phyloP scores from a whole-genome alignment of 2,329 filamentous ascomycete species.

The Trichoderma citrinoviride region DNA sequence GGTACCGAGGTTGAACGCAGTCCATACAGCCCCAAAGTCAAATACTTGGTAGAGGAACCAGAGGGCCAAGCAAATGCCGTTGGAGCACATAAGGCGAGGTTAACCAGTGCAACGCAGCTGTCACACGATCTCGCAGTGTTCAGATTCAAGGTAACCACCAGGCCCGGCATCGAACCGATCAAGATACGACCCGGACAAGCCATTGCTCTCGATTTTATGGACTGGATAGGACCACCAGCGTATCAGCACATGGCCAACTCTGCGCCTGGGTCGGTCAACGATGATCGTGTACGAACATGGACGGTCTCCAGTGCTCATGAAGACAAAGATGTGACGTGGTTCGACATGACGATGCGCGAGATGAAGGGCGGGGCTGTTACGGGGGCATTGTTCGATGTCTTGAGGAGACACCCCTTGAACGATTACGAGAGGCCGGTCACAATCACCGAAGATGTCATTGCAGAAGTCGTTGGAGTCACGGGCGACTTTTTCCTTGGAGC shows the following conservation, averaged over 20 bases:
- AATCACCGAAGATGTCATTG: conserved; percentile 1
- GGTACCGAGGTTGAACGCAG: conserved; percentile 18
- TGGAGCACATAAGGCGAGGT: background rate
- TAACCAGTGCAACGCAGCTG: conserved; percentile 9
- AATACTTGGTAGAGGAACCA: conserved; percentile 14
- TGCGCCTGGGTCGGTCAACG: conserved; percentile 10
- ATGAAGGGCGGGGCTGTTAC: conserved; percentile 19
- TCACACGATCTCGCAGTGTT: conserved; percentile 18
- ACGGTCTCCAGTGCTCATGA: conserved; percentile 19
- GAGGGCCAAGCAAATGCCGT: conserved; percentile 6
- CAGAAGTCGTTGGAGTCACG: conserved; percentile 17
- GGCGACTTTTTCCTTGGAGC: conserved; percentile 14
- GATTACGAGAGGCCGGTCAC: background rate
- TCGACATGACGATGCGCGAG: conserved; percentile 18
- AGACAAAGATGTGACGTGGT: conserved; percentile 5
- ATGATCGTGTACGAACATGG: conserved; percentile 13
- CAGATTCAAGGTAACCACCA: conserved; percentile 9
- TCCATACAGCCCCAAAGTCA: conserved; percentile 17
- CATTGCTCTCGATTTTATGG: conserved; percentile 16
- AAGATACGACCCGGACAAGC: conserved; percentile 17
- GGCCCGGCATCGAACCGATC: background rate
- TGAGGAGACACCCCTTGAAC: background rate
- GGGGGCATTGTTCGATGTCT: conserved; percentile 14
- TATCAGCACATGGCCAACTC: conserved; percentile 22
- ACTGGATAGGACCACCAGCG: conserved; percentile 17